Evolutionary conservation across 805 yeast species (phyloP).

Genomic region (Metschnikowia picachoensis): DNA sequence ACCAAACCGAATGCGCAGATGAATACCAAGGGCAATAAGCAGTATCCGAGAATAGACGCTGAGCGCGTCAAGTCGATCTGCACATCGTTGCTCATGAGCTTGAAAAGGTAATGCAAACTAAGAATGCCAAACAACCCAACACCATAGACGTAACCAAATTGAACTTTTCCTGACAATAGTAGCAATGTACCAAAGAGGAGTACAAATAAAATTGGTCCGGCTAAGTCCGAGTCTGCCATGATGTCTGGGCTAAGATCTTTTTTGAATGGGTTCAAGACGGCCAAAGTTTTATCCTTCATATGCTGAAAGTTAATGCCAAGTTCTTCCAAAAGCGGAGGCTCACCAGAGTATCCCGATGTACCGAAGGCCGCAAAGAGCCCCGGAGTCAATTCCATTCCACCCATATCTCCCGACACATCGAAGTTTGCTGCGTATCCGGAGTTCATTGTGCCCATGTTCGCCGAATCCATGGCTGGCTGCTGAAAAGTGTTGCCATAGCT

Average conservation of each 20-base stretch:
- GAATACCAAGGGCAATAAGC: conserved; percentile 82
- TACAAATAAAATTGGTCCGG: conserved; percentile 91
- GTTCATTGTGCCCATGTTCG: conserved; percentile 38
- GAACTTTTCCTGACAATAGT: conserved; percentile 86
- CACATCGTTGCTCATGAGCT: conserved; percentile 72
- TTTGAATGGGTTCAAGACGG: conserved; percentile 78
- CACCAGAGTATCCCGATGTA: conserved; percentile 91
- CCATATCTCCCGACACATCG: conserved; percentile 42
- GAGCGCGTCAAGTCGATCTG: conserved; percentile 63
- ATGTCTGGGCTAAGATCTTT: conserved; percentile 60
- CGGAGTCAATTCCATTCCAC: conserved; percentile 49
- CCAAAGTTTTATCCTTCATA: conserved; percentile 76
- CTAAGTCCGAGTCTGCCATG: conserved; percentile 85
- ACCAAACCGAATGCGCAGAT: conserved; percentile 70
- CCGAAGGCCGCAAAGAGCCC: conserved; percentile 92
- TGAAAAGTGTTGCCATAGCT: conserved; percentile 32
- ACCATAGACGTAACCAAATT: conserved; percentile 95
- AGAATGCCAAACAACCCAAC: conserved; percentile 89
- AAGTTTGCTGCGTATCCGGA: conserved; percentile 32
- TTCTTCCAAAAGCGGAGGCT: conserved; percentile 88
- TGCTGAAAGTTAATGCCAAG: conserved; percentile 89
- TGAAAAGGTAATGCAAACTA: conserved; percentile 78
- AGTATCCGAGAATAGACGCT: conserved; percentile 90
- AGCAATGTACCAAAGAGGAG: conserved; percentile 80
- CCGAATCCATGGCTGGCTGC: conserved; percentile 19